Percentiles rank a stretch among this genome's conserved stretches.
These are phyloP conservation scores for Radiomyces spectabilis DNA, from an alignment of 192 early-diverging fungal species.

Conservation along the genomic window DNA sequence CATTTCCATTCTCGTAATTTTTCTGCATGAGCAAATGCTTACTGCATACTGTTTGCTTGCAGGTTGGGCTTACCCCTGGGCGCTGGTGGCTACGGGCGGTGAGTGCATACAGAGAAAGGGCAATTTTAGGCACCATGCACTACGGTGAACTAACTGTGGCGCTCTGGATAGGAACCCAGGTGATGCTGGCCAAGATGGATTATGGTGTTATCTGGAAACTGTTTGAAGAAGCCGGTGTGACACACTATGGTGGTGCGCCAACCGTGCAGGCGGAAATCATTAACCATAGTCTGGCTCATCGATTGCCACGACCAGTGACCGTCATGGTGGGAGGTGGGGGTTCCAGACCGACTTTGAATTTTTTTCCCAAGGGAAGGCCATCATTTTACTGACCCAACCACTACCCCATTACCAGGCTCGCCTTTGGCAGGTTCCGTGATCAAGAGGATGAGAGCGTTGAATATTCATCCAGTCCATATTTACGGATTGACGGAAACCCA, in stretches of 20 bases:
- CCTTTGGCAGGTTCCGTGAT: constrained; percentile 45
- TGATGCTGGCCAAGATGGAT: constrained; percentile 48
- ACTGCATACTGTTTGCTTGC: too few relatives aligned
- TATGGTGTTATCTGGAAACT: constrained; percentile 47
- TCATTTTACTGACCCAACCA: constrained; percentile 16
- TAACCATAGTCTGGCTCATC: constrained; percentile 32
- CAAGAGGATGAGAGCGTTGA: constrained; percentile 36
- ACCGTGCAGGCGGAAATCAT: constrained; percentile 52
- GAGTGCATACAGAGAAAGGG: neutral
- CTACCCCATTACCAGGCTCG: constrained; percentile 37
- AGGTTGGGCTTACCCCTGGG: constrained; percentile 27
- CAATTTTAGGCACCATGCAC: neutral
- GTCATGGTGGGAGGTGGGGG: constrained; percentile 18
- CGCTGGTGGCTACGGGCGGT: constrained; percentile 7
- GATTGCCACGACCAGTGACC: constrained; percentile 6
- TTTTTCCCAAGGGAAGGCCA: neutral
- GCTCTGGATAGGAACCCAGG: constrained; percentile 26
- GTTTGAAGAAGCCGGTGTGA: constrained; percentile 35
- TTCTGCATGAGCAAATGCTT: too few relatives aligned
- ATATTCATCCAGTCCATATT: constrained; percentile 46
- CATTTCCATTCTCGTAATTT: too few relatives aligned
- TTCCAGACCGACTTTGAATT: too few relatives aligned
- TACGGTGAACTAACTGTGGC: neutral
- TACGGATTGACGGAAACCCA: constrained; percentile 59
- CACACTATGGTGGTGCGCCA: constrained; percentile 51